Evolutionary conservation across 2,329 filamentous ascomycete species (phyloP).

Genomic region (Epichloe gansuensis): DNA sequence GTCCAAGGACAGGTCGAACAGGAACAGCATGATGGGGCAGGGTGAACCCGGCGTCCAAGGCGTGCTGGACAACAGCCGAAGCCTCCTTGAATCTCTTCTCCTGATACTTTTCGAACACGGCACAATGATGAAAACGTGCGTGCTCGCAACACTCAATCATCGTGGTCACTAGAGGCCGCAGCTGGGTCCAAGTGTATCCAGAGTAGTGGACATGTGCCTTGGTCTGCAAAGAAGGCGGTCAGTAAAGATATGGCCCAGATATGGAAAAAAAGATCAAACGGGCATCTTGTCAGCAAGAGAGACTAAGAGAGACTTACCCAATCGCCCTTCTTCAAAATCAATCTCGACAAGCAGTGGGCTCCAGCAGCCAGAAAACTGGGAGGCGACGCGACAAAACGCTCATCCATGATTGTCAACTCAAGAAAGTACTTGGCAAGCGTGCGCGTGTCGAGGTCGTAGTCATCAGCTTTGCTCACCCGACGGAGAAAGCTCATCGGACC

Average conservation of each 20-base stretch:
- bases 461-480: slow-evolving; percentile 94
- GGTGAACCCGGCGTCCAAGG: slow-evolving; percentile 51
- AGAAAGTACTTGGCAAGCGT: slow-evolving; percentile 97
- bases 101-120: slow-evolving; percentile 85
- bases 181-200: slow-evolving; percentile 77
- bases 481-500: slow-evolving; percentile 97
- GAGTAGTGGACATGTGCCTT: slow-evolving; percentile 83
- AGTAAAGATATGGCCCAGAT: not conserved
- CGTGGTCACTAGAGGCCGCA: slow-evolving; percentile 63
- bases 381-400: slow-evolving; percentile 84
- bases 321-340: slow-evolving; percentile 81
- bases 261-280: not conserved
- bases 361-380: slow-evolving; percentile 86
- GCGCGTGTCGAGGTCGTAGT: slow-evolving; percentile 90
- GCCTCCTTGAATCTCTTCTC: slow-evolving; percentile 80
- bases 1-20: slow-evolving; percentile 19
- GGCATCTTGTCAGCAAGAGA: too few relatives aligned
- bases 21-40: slow-evolving; percentile 32
- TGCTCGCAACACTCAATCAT: slow-evolving; percentile 81
- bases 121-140: slow-evolving; percentile 68
- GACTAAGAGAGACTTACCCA: slow-evolving; percentile 57
- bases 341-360: slow-evolving; percentile 79
- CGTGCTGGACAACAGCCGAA: slow-evolving; percentile 64
- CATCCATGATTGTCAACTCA: slow-evolving; percentile 94
- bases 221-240: slow-evolving; percentile 37